A percentile compares a stretch with the other conserved stretches of the same genome.
phyloP scores from a whole-genome alignment of 2,329 filamentous ascomycete genomes.

The Didymella exigua region DNA sequence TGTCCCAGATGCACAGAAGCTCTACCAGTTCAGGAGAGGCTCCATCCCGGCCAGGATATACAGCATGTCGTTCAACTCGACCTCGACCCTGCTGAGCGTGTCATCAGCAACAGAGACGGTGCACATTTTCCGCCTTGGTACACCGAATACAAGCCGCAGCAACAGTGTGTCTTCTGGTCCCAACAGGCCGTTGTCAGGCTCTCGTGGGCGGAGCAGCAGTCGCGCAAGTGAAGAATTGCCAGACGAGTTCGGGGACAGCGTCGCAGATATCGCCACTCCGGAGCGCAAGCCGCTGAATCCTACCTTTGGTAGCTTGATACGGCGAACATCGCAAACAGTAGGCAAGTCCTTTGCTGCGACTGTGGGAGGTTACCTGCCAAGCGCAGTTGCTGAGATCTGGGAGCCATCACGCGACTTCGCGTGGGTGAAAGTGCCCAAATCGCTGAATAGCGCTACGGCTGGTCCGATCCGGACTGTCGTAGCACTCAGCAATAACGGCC shows the following conservation, averaged over 20 bases:
- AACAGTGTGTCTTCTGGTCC: conserved; percentile 41
- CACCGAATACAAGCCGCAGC: conserved; percentile 41
- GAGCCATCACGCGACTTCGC: conserved; percentile 94
- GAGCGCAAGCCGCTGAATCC: conserved; percentile 62
- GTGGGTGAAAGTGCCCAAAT: conserved; percentile 88
- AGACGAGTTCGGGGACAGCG: conserved; percentile 52
- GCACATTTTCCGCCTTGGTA: conserved; percentile 83
- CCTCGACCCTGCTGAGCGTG: conserved; percentile 89
- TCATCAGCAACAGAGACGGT: conserved; percentile 96
- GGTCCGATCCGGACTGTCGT: conserved; percentile 84
- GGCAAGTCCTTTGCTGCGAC: conserved; percentile 86
- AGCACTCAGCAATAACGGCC: conserved; percentile 91
- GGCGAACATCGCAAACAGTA: conserved; percentile 94
- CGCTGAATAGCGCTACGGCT: conserved; percentile 41
- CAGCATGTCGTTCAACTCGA: conserved; percentile 98
- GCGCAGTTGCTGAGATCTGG: conserved; percentile 97
- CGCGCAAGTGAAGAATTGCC: conserved; percentile 47
- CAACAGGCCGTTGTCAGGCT: conserved; percentile 28
- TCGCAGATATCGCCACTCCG: conserved; percentile 32
- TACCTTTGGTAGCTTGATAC: conserved; percentile 85
- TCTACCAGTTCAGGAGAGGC: conserved; percentile 94
- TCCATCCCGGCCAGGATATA: conserved; percentile 96
- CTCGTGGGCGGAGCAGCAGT: conserved; percentile 51
- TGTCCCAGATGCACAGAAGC: conserved; percentile 85
- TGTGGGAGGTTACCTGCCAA: conserved; percentile 88